Conservation (phyloP, 768 basidiomycete genomes). For the Tylopilus balloui region DNA sequence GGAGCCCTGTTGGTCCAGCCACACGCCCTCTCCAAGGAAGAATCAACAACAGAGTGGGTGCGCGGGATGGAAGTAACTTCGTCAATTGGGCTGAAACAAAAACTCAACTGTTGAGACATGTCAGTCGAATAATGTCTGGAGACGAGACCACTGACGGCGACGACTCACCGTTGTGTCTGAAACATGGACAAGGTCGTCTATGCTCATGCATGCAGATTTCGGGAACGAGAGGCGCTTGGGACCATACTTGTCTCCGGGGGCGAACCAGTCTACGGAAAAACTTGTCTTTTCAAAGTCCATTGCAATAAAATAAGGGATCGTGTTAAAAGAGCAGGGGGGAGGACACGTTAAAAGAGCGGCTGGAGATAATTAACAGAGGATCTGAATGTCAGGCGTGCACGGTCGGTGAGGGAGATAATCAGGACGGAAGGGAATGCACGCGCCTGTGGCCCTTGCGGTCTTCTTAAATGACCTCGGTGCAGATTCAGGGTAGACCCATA, state of each 20-base stretch:
- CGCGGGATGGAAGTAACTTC: constrained; percentile 9
- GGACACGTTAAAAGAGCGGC: constrained; percentile 4
- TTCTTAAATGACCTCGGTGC: constrained; percentile 16
- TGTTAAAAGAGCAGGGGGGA: no score
- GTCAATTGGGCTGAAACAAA: constrained; percentile 21
- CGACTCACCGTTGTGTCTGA: constrained; percentile 28
- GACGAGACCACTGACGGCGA: neutral
- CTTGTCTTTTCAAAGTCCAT: constrained; percentile 33
- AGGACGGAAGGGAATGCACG: constrained; percentile 3
- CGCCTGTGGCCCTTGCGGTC: neutral
- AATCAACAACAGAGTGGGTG: constrained; percentile 16
- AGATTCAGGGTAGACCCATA: constrained; percentile 17
- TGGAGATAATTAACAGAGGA: constrained; percentile 1
- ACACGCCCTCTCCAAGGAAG: constrained; percentile 14
- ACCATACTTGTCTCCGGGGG: constrained; percentile 24
- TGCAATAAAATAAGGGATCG: constrained; percentile 11
- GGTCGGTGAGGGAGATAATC: constrained; percentile 4
- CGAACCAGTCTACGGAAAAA: constrained; percentile 30
- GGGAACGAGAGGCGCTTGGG: constrained; percentile 31
- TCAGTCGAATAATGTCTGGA: neutral
- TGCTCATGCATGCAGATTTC: constrained; percentile 31
- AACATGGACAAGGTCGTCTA: constrained; percentile 24
- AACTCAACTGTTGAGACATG: constrained; percentile 16
- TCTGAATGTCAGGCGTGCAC: neutral
- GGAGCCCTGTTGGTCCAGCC: constrained; percentile 20